Evolutionary conservation across 768 basidiomycete species (phyloP).

Genomic region (Suillus plorans): DNA sequence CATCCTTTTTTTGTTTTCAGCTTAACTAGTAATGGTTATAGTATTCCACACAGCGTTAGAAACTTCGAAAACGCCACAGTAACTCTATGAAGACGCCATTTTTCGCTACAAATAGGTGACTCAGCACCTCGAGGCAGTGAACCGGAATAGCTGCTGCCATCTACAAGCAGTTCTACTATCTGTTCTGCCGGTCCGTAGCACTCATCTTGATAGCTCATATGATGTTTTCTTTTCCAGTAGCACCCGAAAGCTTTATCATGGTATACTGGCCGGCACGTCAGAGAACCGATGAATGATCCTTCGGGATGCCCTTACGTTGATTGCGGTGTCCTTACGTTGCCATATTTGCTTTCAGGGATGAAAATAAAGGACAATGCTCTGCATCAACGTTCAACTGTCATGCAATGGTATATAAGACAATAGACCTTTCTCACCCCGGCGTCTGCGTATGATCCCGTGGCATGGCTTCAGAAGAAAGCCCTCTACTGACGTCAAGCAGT

Average conservation of each 20-base stretch:
- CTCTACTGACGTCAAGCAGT: background rate
- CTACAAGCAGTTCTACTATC: background rate
- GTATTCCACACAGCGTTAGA: background rate
- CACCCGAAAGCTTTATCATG: background rate
- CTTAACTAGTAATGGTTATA: background rate
- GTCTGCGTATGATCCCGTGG: background rate
- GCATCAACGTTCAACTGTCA: too few relatives aligned
- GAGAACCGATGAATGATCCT: too few relatives aligned
- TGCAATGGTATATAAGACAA: too few relatives aligned
- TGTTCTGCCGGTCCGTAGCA: background rate
- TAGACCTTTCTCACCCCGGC: too few relatives aligned
- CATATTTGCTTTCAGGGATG: too few relatives aligned
- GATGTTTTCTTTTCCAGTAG: background rate
- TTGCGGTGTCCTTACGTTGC: too few relatives aligned
- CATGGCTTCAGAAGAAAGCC: slow-evolving; percentile 8
- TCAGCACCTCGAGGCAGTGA: background rate
- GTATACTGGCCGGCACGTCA: background rate
- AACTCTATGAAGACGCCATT: background rate
- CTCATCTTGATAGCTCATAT: background rate
- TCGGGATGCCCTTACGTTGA: too few relatives aligned
- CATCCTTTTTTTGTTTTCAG: background rate
- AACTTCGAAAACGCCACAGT: background rate
- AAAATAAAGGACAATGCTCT: too few relatives aligned
- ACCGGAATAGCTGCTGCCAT: background rate
- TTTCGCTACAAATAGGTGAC: slow-evolving; percentile 45